Percentiles rank a stretch among this genome's conserved stretches.
These are phyloP conservation scores for Cutaneotrichosporon spelunceum DNA, from an alignment of 1,284 basidiomycete species.

Conservation along the genomic window DNA sequence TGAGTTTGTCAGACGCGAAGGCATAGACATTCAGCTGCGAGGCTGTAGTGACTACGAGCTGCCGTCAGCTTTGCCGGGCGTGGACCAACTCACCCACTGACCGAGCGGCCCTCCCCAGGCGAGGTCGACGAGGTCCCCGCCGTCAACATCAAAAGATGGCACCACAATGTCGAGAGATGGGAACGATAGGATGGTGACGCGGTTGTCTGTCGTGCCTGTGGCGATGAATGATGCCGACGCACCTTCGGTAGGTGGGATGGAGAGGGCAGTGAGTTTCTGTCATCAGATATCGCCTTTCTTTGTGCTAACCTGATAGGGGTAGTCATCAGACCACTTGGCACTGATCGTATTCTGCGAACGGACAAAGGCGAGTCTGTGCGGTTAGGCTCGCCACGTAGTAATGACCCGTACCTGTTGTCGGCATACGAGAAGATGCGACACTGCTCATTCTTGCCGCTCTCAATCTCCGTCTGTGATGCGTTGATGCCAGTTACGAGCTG, in stretches of 20 bases:
- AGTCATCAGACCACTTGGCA: slow-evolving; percentile 65
- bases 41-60: slow-evolving; percentile 44
- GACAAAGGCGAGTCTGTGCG: slow-evolving; percentile 58
- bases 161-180: slow-evolving; percentile 65
- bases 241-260: slow-evolving; percentile 13
- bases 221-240: slow-evolving; percentile 31
- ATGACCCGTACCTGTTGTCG: slow-evolving; percentile 57
- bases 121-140: slow-evolving; percentile 45
- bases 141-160: slow-evolving; percentile 26
- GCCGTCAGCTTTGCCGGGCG: not conserved
- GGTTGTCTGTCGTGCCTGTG: slow-evolving; percentile 47
- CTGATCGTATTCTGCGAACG: slow-evolving; percentile 63
- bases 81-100: slow-evolving; percentile 31
- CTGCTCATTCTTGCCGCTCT: slow-evolving; percentile 71
- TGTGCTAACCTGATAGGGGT: slow-evolving; percentile 74
- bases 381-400: slow-evolving; percentile 6
- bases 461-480: slow-evolving; percentile 62
- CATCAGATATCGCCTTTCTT: not conserved
- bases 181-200: slow-evolving; percentile 63
- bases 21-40: slow-evolving; percentile 34
- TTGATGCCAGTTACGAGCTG: slow-evolving; percentile 79
- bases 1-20: slow-evolving; percentile 24
- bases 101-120: slow-evolving; percentile 45
- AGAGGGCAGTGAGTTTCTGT: slow-evolving; percentile 49
- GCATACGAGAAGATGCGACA: slow-evolving; percentile 67